Conservation (phyloP, 2,329 filamentous ascomycete species). For the Neofusicoccum umdonicola region DNA sequence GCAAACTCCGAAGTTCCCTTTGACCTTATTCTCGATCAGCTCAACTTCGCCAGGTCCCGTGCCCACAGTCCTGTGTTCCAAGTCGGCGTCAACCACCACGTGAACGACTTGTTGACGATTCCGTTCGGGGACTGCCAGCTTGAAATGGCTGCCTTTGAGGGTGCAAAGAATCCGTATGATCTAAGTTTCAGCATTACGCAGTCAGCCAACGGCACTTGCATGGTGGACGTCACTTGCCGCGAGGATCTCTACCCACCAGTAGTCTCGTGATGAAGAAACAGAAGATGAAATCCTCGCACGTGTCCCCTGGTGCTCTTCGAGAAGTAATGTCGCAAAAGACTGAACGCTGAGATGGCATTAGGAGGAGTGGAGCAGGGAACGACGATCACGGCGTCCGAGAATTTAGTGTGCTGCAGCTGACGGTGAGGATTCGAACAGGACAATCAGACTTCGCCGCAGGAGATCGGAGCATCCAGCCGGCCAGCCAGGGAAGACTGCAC, state of each 20-base stretch:
- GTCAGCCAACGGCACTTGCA: not conserved
- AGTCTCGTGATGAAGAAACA: no score
- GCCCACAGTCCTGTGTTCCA: constrained; percentile 51
- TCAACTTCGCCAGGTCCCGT: constrained; percentile 42
- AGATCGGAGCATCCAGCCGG: no score
- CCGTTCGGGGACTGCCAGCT: constrained; percentile 25
- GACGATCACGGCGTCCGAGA: no score
- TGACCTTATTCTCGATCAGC: constrained; percentile 46
- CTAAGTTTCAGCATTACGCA: constrained; percentile 20
- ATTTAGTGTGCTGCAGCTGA: no score
- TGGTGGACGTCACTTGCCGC: constrained; percentile 25
- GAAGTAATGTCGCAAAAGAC: no score
- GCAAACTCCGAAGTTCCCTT: constrained; percentile 49
- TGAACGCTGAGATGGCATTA: no score
- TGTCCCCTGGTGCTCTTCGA: no score
- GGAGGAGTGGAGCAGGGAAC: no score
- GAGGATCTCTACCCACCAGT: constrained; percentile 28
- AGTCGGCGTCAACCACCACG: constrained; percentile 48
- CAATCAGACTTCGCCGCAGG: no score
- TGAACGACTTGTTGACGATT: constrained; percentile 28
- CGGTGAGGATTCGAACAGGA: no score
- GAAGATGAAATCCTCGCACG: no score
- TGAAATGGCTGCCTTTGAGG: constrained; percentile 10
- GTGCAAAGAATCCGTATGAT: constrained; percentile 22
- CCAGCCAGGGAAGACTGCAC: no score